phyloP scores from a whole-genome alignment of 495 filamentous ascomycete species.

The Penicillium simplicissimum region DNA sequence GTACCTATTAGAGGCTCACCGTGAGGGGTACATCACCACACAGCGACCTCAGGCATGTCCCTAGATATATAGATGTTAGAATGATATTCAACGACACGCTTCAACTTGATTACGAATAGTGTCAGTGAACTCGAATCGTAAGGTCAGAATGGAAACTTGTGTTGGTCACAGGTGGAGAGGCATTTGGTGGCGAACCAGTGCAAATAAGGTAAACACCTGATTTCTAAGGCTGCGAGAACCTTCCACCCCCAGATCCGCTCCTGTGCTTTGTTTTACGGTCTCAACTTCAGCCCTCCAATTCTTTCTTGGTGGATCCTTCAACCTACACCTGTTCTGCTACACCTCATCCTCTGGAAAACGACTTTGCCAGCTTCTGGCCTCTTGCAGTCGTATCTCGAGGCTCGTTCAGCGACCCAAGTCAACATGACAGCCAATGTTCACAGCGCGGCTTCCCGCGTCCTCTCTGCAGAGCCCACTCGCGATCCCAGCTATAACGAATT shows the following conservation, averaged over 20 bases:
- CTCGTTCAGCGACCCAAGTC: conserved; percentile 4
- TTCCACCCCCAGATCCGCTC: conserved; percentile 1
- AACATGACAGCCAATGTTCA: conserved; percentile 44
- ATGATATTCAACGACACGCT: neutral
- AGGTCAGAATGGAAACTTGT: neutral
- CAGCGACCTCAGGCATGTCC: neutral
- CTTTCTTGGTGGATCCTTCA: neutral
- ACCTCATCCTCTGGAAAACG: neutral
- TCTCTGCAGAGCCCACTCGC: conserved; percentile 47
- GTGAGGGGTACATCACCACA: neutral
- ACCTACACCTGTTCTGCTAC: neutral
- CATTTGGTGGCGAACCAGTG: neutral
- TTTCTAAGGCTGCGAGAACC: conserved; percentile 17
- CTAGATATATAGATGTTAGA: neutral
- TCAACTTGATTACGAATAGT: neutral
- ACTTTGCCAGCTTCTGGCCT: neutral
- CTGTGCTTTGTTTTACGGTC: neutral
- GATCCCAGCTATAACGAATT: conserved; percentile 62
- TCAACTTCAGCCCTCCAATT: neutral
- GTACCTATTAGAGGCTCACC: neutral
- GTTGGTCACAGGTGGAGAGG: neutral
- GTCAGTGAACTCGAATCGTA: neutral
- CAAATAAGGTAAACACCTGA: conserved; percentile 20
- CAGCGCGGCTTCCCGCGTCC: conserved; percentile 34
- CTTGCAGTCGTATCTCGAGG: neutral